Conservation (phyloP, 176 grass and related monocot species). For the Aegilops bicornis region DNA sequence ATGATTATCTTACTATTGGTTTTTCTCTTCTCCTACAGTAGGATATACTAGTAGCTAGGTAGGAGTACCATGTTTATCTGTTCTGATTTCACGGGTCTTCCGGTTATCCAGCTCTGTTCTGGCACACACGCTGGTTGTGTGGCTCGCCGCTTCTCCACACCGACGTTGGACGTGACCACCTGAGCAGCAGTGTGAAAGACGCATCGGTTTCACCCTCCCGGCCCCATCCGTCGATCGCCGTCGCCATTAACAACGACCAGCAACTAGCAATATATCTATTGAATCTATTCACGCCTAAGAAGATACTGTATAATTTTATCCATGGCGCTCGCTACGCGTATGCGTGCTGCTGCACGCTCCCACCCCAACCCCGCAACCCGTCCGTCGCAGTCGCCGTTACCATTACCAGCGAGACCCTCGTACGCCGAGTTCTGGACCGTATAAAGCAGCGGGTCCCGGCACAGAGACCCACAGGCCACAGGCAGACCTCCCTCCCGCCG, state of each 20-base stretch:
- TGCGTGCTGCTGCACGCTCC: not conserved
- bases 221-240: not conserved
- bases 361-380: not conserved
- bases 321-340: not conserved
- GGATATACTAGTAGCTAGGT: no score
- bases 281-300: not conserved
- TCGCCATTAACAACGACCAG: slow-evolving; percentile 20
- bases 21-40: no score
- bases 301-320: not conserved
- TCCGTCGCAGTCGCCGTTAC: not conserved
- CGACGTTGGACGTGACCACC: no score
- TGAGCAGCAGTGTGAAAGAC: not conserved
- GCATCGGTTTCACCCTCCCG: not conserved
- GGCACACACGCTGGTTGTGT: no score
- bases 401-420: not conserved
- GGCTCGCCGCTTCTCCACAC: no score
- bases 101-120: no score
- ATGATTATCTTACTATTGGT: no score
- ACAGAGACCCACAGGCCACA: not conserved
- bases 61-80: no score
- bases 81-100: no score
- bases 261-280: not conserved
- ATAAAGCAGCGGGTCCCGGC: slow-evolving; percentile 17
- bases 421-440: not conserved
- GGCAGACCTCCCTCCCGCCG: not conserved